Evolutionary conservation across 805 yeast genomes (phyloP), one percentile per base, ranked within the genome.

Genomic region (Teunomyces tritomae): DNA sequence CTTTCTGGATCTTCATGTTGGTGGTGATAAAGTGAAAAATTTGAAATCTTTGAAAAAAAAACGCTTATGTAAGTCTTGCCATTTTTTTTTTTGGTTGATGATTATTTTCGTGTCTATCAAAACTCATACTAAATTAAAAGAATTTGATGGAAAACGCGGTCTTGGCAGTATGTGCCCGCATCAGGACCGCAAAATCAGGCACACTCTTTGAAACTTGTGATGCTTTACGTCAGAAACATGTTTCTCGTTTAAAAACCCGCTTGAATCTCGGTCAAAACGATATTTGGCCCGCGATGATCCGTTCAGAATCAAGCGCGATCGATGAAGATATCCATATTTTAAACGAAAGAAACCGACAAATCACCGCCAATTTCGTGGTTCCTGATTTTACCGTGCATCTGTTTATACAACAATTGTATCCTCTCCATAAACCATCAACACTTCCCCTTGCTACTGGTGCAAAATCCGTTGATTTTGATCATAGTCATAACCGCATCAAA

Each of bases 1-100:
- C 76, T 14, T 64, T 64, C 55, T 83, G 85, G 59, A 85, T 87
- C 52, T 85, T 80, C 78, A 84, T 89, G 16, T 32, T 16, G 34
- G 13, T 32, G 34, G 13, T 16, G 34, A 13, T 8, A 10, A 20
- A 20, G 24, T 20, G 30, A 16, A 13, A 13, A 32, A 32, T 32
- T 32, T 13, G 34, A 32, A 32, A 20, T 20, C 34, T 32, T n/a
- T n/a, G 34, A 13, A 32, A 30, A 32, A n/a, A 16, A n/a, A 4
- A 32, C 14, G 17, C 17, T 32, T 32, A 32, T 32, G 34, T 32
- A 32, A 32, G 24, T 20, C 24, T 20, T 20, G 5, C 24, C 24
- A 20, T 20, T 20, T 20, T 20, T 20, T 20, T 20, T 20, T 20
- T 20, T 20, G 24, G 24, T 5, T 20, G 24, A 4, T 20, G 24